phyloP scores from a whole-genome alignment of 805 yeast genomes.

The Yarrowia phangngaensis region DNA sequence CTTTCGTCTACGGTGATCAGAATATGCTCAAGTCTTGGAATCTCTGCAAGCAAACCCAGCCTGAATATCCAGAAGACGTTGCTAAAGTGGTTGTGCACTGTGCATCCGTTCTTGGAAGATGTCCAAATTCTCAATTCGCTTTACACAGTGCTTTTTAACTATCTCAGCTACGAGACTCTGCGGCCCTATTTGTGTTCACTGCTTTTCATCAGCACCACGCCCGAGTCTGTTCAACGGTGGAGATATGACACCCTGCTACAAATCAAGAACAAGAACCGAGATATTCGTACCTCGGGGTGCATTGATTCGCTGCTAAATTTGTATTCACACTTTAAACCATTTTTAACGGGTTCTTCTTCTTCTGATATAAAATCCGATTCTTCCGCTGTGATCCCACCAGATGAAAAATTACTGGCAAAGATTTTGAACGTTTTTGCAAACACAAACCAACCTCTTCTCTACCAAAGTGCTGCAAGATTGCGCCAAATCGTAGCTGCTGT shows the following conservation, averaged over 20 bases:
- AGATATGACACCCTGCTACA: conserved; percentile 17
- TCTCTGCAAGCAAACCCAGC: neutral
- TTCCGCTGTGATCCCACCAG: too few relatives aligned
- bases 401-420: too few relatives aligned
- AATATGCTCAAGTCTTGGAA: neutral
- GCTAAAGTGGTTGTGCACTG: conserved; percentile 16
- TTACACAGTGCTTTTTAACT: conserved; percentile 19
- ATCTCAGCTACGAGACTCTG: conserved; percentile 12
- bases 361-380: too few relatives aligned
- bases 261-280: conserved; percentile 21
- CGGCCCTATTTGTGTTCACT: conserved; percentile 7
- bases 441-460: conserved; percentile 5
- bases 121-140: conserved; percentile 8
- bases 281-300: conserved; percentile 1
- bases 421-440: too few relatives aligned
- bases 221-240: conserved; percentile 4
- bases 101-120: conserved; percentile 13
- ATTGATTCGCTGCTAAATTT: conserved; percentile 10
- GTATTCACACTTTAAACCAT: conserved; percentile 11
- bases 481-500: conserved; percentile 3
- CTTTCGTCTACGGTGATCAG: conserved; percentile 1
- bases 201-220: conserved; percentile 8
- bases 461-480: conserved; percentile 6
- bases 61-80: conserved; percentile 1
- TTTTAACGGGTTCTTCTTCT: too few relatives aligned